A percentile compares a stretch with the other conserved stretches of the same genome.
Evolutionary conservation across 176 grass and related monocot genomes (phyloP).

Genomic region (Juncus inflexus): DNA sequence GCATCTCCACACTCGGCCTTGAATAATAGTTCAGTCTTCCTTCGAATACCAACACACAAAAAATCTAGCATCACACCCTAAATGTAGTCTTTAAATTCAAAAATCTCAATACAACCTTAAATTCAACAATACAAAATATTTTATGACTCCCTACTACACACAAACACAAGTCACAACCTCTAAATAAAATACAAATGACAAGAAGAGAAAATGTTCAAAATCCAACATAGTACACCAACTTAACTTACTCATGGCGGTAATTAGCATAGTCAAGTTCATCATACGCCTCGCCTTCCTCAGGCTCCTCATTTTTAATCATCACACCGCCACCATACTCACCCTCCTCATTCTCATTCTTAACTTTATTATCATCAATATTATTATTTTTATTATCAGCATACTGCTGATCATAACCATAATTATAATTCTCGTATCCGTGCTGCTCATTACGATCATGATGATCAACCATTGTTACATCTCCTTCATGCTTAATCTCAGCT

Average conservation of each 20-base stretch:
- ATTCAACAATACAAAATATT: too few relatives aligned
- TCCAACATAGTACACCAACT: too few relatives aligned
- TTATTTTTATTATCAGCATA: constrained; percentile 10
- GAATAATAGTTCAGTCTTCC: too few relatives aligned
- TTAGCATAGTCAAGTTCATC: constrained; percentile 52
- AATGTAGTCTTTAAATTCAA: too few relatives aligned
- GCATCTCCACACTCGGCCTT: too few relatives aligned
- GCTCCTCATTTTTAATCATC: constrained; percentile 29
- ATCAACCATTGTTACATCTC: constrained; percentile 32
- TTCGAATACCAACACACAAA: too few relatives aligned
- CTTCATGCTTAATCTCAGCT: constrained; percentile 44
- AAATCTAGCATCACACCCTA: too few relatives aligned
- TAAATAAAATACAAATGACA: too few relatives aligned
- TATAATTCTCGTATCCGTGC: constrained; percentile 38
- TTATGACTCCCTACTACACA: too few relatives aligned
- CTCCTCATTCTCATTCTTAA: constrained; percentile 4
- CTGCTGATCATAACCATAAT: constrained; percentile 31
- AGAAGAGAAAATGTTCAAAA: too few relatives aligned
- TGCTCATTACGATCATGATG: constrained; percentile 50
- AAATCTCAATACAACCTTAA: too few relatives aligned
- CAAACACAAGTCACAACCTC: too few relatives aligned
- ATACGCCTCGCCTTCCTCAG: constrained; percentile 57
- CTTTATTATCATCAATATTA: constrained; percentile 15
- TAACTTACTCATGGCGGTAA: constrained; percentile 21
- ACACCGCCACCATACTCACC: not conserved